Conservation (phyloP, 495 filamentous ascomycete genomes). For the Aspergillus asperescens region DNA sequence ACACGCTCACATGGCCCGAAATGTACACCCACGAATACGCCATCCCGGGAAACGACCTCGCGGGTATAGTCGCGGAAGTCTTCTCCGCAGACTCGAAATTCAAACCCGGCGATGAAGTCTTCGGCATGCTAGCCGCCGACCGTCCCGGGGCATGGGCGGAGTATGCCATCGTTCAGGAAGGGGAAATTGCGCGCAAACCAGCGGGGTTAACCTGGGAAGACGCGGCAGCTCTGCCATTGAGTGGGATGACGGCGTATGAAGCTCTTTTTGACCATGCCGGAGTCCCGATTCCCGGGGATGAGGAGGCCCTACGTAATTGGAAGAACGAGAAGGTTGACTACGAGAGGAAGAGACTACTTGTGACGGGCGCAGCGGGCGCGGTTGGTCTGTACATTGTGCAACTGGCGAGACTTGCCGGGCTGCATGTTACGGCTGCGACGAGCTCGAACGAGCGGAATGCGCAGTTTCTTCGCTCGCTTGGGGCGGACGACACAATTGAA, state of each 20-base stretch:
- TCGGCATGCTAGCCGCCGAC: conserved; percentile 27
- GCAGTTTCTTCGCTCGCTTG: conserved; percentile 25
- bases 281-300: conserved; percentile 2
- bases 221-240: conserved; percentile 30
- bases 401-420: conserved; percentile 23
- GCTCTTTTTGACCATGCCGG: conserved; percentile 30
- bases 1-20: conserved; percentile 34
- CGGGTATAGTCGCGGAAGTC: conserved; percentile 34
- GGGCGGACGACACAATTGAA: conserved; percentile 29
- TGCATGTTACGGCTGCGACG: conserved; percentile 25
- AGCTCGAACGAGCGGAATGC: conserved; percentile 28
- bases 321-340: not conserved
- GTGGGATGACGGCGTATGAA: conserved; percentile 32
- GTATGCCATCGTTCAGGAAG: conserved; percentile 21
- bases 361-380: conserved; percentile 32
- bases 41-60: conserved; percentile 42
- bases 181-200: conserved; percentile 28
- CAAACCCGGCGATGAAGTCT: conserved; percentile 30
- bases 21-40: conserved; percentile 22
- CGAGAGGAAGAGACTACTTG: conserved; percentile 15
- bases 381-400: conserved; percentile 36
- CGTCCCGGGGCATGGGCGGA: conserved; percentile 29
- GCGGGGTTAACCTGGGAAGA: conserved; percentile 14
- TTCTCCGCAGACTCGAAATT: conserved; percentile 13
- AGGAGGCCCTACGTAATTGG: not conserved